Conservation (phyloP, 805 yeast species). For the Candida boleticola region DNA sequence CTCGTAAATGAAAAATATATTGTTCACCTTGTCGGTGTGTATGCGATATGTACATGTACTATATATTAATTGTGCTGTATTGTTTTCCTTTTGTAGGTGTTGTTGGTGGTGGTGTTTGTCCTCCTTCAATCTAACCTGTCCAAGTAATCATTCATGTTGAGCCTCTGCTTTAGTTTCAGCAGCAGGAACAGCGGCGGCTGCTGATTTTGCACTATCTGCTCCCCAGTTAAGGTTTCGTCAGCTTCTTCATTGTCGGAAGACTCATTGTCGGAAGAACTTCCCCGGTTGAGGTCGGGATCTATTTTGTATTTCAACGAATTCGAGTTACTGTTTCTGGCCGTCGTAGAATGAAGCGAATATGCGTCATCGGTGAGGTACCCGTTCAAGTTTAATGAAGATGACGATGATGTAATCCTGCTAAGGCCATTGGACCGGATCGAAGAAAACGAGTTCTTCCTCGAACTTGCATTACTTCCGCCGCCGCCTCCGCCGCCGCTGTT, state of each 20-base stretch:
- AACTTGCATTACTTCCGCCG: constrained; percentile 5
- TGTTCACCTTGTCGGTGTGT: too few species aligned
- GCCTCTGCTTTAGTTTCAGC: not conserved
- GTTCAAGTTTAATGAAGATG: constrained; percentile 39
- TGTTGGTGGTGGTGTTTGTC: too few species aligned
- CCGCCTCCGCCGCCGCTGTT: not conserved
- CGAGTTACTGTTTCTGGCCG: not conserved
- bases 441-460: constrained; percentile 28
- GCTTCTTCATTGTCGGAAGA: constrained; percentile 4
- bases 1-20: too few species aligned
- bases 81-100: too few species aligned
- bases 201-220: not conserved
- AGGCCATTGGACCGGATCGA: constrained; percentile 24
- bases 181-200: too few species aligned
- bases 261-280: not conserved
- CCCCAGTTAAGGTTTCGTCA: constrained; percentile 1
- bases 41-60: too few species aligned
- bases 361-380: constrained; percentile 41
- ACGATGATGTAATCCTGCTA: constrained; percentile 36
- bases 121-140: constrained; percentile 3
- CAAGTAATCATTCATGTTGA: constrained; percentile 4
- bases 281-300: not conserved
- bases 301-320: constrained; percentile 3
- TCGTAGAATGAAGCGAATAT: constrained; percentile 4
- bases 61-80: too few species aligned